Percentiles rank a stretch among this genome's conserved stretches.
phyloP scores from a whole-genome alignment of 1,284 basidiomycete species.

The Coriolopsis trogii region DNA sequence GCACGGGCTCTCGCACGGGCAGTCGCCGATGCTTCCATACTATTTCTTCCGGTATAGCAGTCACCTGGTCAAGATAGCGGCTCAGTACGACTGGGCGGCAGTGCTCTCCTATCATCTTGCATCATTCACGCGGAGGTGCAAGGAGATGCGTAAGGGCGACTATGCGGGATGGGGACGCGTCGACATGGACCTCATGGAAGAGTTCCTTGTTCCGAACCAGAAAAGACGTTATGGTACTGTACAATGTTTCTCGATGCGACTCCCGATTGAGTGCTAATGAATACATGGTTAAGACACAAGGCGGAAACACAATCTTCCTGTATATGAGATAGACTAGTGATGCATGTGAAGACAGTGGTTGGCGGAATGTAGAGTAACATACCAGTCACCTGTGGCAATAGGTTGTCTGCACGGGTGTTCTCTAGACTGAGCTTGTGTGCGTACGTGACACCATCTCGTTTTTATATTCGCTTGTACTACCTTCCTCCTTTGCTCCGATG shows the following conservation, averaged over 20 bases:
- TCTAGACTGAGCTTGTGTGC: no score
- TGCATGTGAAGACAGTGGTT: no score
- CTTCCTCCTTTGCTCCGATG: no score
- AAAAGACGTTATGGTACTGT: conserved; percentile 29
- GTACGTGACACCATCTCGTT: no score
- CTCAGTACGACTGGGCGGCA: conserved; percentile 38
- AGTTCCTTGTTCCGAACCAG: conserved; percentile 34
- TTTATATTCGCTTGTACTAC: no score
- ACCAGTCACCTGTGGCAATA: no score
- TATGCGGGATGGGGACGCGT: conserved; percentile 35
- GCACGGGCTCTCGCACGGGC: conserved; percentile 32
- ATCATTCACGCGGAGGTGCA: conserved; percentile 35
- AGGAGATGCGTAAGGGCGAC: conserved; percentile 37
- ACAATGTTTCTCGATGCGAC: conserved; percentile 11
- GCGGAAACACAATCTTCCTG: no score
- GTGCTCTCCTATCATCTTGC: conserved; percentile 39
- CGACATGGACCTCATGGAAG: conserved; percentile 37
- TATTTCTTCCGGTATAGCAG: conserved; percentile 37
- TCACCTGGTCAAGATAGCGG: conserved; percentile 34
- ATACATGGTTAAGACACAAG: conserved; percentile 18
- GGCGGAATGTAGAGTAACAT: no score
- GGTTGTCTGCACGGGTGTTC: no score
- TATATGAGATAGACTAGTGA: no score
- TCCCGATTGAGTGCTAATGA: conserved; percentile 22
- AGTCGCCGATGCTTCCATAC: conserved; percentile 31